Evolutionary conservation across 2,329 filamentous ascomycete species (phyloP).

Genomic region (Leptosphaerulina australis): DNA sequence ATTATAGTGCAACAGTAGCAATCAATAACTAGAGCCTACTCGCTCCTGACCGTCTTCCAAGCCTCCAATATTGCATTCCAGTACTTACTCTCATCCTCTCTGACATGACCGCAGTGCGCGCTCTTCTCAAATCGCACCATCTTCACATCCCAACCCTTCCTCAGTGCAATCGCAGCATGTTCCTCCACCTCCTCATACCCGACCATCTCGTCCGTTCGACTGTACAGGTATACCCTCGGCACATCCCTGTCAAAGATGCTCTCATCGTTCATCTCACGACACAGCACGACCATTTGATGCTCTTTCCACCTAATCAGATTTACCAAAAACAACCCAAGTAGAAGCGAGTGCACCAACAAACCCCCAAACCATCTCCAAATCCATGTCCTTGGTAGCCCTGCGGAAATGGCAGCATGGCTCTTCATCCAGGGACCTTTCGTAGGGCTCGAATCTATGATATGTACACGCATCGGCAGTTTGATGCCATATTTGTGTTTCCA

Average conservation of each 20-base stretch:
- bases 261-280: conserved; percentile 40
- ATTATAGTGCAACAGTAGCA: conserved; percentile 24
- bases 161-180: conserved; percentile 57
- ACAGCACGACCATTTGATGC: conserved; percentile 36
- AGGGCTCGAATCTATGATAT: conserved; percentile 45
- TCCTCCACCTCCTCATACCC: conserved; percentile 61
- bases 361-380: conserved; percentile 38
- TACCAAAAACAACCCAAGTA: conserved; percentile 30
- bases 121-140: conserved; percentile 63
- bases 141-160: conserved; percentile 57
- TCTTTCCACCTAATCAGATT: conserved; percentile 26
- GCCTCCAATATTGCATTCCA: conserved; percentile 55
- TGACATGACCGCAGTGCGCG: conserved; percentile 67
- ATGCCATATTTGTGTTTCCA: conserved; percentile 32
- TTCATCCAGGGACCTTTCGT: conserved; percentile 42
- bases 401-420: conserved; percentile 39
- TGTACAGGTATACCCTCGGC: conserved; percentile 64
- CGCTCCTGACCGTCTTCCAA: conserved; percentile 34
- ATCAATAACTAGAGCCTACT: background rate
- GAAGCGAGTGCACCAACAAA: conserved; percentile 34
- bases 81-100: conserved; percentile 62
- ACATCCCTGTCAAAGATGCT: conserved; percentile 40
- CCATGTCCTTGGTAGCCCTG: conserved; percentile 32
- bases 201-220: conserved; percentile 64
- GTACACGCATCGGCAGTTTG: conserved; percentile 36